Conservation (phyloP, 306 rosid species). For the Cicer pinnatifidum region DNA sequence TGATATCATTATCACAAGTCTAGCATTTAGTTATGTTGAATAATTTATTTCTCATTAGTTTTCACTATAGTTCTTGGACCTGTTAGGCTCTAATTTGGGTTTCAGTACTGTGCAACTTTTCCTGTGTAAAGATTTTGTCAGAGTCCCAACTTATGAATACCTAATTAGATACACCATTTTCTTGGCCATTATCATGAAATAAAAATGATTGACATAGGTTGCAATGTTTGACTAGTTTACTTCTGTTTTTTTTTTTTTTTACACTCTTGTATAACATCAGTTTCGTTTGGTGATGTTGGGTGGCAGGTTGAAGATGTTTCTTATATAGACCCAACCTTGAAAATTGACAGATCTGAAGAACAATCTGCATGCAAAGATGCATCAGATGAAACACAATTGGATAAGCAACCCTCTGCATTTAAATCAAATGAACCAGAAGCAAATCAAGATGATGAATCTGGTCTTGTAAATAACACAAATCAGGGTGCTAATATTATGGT, state of each 20-base stretch:
- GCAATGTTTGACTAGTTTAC: background rate
- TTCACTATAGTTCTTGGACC: slow-evolving; percentile 20
- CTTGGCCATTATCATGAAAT: slow-evolving; percentile 28
- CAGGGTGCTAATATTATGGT: slow-evolving; percentile 48
- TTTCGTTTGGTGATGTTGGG: slow-evolving; percentile 44
- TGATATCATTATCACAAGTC: slow-evolving; percentile 5
- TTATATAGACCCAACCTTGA: slow-evolving; percentile 57
- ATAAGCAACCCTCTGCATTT: slow-evolving; percentile 46
- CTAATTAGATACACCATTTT: slow-evolving; percentile 1
- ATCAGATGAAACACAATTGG: slow-evolving; percentile 38
- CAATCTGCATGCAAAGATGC: slow-evolving; percentile 43
- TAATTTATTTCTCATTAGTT: slow-evolving; percentile 29
- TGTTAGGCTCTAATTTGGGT: slow-evolving; percentile 23
- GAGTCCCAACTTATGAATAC: slow-evolving; percentile 23
- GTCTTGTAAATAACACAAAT: slow-evolving; percentile 44
- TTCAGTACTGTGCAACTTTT: slow-evolving; percentile 5
- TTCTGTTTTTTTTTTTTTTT: slow-evolving; percentile 19
- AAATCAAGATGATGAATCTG: slow-evolving; percentile 49
- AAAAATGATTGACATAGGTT: slow-evolving; percentile 16
- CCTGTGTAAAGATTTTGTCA: background rate
- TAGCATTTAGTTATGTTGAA: slow-evolving; percentile 13
- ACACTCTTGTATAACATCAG: slow-evolving; percentile 32
- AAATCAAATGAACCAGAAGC: slow-evolving; percentile 45
- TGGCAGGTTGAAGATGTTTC: slow-evolving; percentile 83
- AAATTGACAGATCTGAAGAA: slow-evolving; percentile 46